A percentile compares a stretch with the other conserved stretches of the same genome.
Evolutionary conservation across 2,329 filamentous ascomycete species (phyloP).

Genomic region (Aspergillus sp.): DNA sequence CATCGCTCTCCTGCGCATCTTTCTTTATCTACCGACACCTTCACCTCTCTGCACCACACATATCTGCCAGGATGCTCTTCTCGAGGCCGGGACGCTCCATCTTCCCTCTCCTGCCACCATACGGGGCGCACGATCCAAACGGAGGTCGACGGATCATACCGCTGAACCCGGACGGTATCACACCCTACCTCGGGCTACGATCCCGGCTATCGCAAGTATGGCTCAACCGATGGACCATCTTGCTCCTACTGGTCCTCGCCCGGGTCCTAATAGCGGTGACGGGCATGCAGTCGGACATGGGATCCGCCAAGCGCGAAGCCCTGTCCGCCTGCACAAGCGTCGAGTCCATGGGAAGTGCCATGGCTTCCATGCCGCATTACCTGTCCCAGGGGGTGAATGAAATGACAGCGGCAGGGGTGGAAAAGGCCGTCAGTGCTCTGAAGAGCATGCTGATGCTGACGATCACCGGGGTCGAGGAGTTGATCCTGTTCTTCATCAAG

Average conservation of each 20-base stretch:
- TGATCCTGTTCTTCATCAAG: slow-evolving; percentile 89
- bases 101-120: slow-evolving; percentile 41
- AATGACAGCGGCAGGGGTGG: slow-evolving; percentile 75
- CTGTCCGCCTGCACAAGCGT: slow-evolving; percentile 87
- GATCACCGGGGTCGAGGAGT: slow-evolving; percentile 78
- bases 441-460: slow-evolving; percentile 76
- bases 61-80: slow-evolving; percentile 30
- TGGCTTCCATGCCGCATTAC: slow-evolving; percentile 98
- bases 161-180: slow-evolving; percentile 67
- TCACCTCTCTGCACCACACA: not conserved
- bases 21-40: not conserved
- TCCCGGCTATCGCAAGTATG: slow-evolving; percentile 91
- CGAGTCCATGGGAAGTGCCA: slow-evolving; percentile 86
- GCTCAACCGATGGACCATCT: slow-evolving; percentile 95
- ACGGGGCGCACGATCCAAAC: slow-evolving; percentile 47
- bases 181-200: slow-evolving; percentile 87
- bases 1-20: not conserved
- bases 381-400: slow-evolving; percentile 86
- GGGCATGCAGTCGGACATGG: slow-evolving; percentile 71
- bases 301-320: slow-evolving; percentile 74
- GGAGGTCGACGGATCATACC: slow-evolving; percentile 54
- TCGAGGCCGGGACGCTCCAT: slow-evolving; percentile 31
- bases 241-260: slow-evolving; percentile 80
- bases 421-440: slow-evolving; percentile 75
- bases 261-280: slow-evolving; percentile 75